These are phyloP conservation scores for Sapria himalayana DNA, from an alignment of 345 rosid genomes.

Conservation along the genomic window DNA sequence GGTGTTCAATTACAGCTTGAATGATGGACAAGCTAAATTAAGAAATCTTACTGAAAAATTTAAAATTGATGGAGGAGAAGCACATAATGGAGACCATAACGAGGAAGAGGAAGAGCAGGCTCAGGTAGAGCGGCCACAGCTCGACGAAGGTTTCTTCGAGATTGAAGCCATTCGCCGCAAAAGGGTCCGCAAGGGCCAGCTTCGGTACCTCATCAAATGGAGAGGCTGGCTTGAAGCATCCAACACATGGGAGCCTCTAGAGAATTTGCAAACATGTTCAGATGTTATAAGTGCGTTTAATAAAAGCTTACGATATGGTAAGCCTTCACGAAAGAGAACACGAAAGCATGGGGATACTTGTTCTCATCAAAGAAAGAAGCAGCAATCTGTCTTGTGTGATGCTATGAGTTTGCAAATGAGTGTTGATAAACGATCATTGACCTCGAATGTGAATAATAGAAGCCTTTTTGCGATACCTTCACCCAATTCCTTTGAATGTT, in stretches of 20 bases:
- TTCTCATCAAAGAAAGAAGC: conserved; percentile 59
- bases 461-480: conserved; percentile 15
- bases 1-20: no score
- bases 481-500: conserved; percentile 12
- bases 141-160: conserved; percentile 80
- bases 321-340: conserved; percentile 63
- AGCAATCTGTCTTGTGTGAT: conserved; percentile 19
- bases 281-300: conserved; percentile 92
- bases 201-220: conserved; percentile 24
- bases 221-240: conserved; percentile 94
- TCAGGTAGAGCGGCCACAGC: conserved; percentile 43
- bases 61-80: conserved; percentile 23
- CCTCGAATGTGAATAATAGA: conserved; percentile 18
- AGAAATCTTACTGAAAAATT: no score
- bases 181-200: conserved; percentile 63
- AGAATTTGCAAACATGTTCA: conserved; percentile 74
- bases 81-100: conserved; percentile 18
- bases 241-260: conserved; percentile 96
- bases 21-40: no score
- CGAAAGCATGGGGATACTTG: conserved; percentile 41
- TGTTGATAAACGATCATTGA: conserved; percentile 17
- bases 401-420: conserved; percentile 11
- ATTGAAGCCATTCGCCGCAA: conserved; percentile 93
- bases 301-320: conserved; percentile 59
- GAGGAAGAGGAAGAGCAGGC: conserved; percentile 15